Evolutionary conservation across 495 filamentous ascomycete species (phyloP).

Genomic region (Talaromyces nanjingensis): DNA sequence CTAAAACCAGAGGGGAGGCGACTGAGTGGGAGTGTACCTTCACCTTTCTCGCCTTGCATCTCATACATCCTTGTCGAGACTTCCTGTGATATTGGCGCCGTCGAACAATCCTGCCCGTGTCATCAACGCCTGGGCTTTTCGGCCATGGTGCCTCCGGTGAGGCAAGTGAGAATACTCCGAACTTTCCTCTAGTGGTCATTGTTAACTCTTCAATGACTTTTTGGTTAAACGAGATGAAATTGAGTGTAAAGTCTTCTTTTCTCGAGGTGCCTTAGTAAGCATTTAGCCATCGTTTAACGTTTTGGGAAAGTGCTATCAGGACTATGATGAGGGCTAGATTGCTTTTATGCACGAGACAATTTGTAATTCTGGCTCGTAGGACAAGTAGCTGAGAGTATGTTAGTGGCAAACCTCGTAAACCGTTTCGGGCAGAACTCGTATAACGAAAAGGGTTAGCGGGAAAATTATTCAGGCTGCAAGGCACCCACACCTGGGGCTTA

Average conservation of each 20-base stretch:
- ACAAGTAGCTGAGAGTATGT: too few relatives aligned
- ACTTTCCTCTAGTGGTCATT: neutral
- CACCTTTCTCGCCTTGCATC: slow-evolving; percentile 2
- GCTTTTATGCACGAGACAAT: neutral
- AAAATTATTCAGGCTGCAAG: neutral
- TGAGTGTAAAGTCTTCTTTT: neutral
- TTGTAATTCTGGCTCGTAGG: neutral
- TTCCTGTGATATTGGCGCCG: neutral
- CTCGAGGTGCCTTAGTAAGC: neutral
- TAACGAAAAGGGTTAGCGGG: too few relatives aligned
- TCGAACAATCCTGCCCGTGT: neutral
- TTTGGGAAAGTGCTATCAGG: neutral
- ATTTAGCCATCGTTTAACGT: neutral
- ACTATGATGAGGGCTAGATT: neutral
- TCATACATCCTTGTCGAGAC: slow-evolving; percentile 3
- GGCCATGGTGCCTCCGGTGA: neutral
- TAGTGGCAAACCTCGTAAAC: too few relatives aligned
- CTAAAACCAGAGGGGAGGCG: neutral
- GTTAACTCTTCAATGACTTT: neutral
- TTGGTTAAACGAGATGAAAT: neutral
- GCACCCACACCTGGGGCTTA: neutral
- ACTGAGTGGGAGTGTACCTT: neutral
- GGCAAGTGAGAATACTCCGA: neutral
- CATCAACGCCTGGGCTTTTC: neutral
- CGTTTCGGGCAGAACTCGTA: too few relatives aligned